Base-by-base conservation (phyloP, 208 protist species). In the Novymonas esmeraldas region DNA sequence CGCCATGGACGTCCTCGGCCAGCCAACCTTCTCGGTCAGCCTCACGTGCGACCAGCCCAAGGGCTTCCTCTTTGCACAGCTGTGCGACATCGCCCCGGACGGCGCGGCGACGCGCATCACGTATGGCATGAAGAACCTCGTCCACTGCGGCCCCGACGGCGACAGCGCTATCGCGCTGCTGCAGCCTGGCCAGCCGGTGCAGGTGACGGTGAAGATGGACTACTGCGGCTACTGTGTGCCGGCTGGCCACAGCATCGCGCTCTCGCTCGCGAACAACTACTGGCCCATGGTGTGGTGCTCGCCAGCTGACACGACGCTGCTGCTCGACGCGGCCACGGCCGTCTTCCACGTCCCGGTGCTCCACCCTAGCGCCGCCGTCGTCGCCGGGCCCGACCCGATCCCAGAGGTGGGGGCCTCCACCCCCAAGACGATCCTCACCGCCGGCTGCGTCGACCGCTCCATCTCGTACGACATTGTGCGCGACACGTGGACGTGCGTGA, bases 281-380 rank as follows among this genome's bases (percentile, higher is more conserved):
- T 89, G 83, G 80, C 83, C 83, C 29, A 86, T 84, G 76, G 70
- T 89, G 36, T 89, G 83, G 79, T 70, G 66, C 48, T 86, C 83
- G 3, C 83, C 83, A 3, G 68, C 76, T 64, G 65, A 79, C 57
- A 84, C 78, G 26, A 86, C 83, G 50, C 59, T 89, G 50, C 70
- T 66, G 24, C 48, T 89, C 13, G 39, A 70, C 39, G 33, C 69
- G 20, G 34, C 45, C 11, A 74, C 70, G 24, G 83, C 83, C 10
- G 36, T 6, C 18, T 59, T 89, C 22, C 11, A 36, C 2, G 48
- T 84, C 18, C 79, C 83, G 6, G 39, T 80, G 20, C 51, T 84
- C 36, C 29, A 45, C 31, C 33, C 64, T 33, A 61, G 55, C n/a
- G 58, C 52, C 24, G 20, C 46, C 49, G 34, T 62, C 3, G 33